Base-by-base conservation (phyloP, 805 yeast species). In the Spathaspora boniae region DNA sequence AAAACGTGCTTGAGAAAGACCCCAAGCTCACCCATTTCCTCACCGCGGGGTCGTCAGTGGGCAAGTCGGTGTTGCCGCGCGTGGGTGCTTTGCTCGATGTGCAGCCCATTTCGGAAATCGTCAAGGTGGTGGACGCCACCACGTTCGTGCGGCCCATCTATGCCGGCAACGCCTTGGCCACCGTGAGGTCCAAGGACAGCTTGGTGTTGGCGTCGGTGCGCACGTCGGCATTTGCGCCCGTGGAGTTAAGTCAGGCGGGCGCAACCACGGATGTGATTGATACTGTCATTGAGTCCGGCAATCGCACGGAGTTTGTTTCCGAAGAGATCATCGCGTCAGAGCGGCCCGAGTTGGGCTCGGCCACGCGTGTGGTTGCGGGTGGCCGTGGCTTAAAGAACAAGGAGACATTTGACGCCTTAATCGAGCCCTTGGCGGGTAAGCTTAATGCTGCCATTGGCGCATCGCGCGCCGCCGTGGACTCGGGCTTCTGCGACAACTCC, bases 391-490 rank as follows among this genome's bases (percentile, higher is more conserved):
- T 91, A 48, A 87, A 89, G 60, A 80, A 79, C 60, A 89, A 88
- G 60, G 96, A 85, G 56, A 82, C 83, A 38, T 91, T 91, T 59
- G 94, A 86, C 37, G 56, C 71, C 36, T 47, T 86, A 40, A 69
- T 93, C 36, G 77, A 73, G 48, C 98, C 98, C 34, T 69, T 91
- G 46, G 97, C 98, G 6, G 80, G 78, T 39, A 73, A 83, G 41
- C 66, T 91, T 40, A 75, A 80, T 38, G 98, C 98, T 2, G 98
- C 95, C 36, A 82, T 91, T 33, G 98, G 98, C 53, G 98, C 98
- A 3, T 86, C 96, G 6, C 80, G 98, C 60, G 98, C 97, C 14
- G 98, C 98, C 22, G 98, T 93, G 16, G 98, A 91, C 62, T 74
- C 94, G 29, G 98, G 97, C 0, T 88, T 77, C 58, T 88, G 95